Evolutionary conservation across 164 flowering plant genomes (phyloP).

Genomic region (Houttuynia cordata): DNA sequence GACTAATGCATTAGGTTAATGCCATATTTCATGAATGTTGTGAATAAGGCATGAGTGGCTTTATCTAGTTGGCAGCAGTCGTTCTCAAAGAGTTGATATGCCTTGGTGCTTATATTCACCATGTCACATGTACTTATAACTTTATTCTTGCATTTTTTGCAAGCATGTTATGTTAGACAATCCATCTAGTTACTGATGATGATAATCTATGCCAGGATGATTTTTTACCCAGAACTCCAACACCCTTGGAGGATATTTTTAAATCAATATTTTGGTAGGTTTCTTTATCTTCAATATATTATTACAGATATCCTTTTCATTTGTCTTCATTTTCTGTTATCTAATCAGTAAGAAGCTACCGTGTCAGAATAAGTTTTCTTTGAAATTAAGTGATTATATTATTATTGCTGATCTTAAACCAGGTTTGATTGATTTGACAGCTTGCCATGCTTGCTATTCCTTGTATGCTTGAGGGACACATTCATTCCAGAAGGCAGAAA

Average conservation of each 20-base stretch:
- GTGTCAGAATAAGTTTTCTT: constrained; percentile 6
- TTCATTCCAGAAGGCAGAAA: constrained; percentile 78
- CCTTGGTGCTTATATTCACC: background rate
- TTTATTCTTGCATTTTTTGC: background rate
- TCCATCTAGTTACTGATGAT: constrained; percentile 1
- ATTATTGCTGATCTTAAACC: constrained; percentile 34
- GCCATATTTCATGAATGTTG: too few relatives aligned
- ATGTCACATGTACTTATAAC: background rate
- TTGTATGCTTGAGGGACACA: constrained; percentile 86
- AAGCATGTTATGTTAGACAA: too few relatives aligned
- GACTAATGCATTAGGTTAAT: too few relatives aligned
- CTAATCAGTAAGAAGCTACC: background rate
- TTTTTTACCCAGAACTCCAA: constrained; percentile 86
- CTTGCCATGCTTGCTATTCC: constrained; percentile 83
- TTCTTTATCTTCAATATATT: background rate
- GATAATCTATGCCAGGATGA: constrained; percentile 55
- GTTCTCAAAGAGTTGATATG: too few relatives aligned
- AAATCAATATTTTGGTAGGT: constrained; percentile 77
- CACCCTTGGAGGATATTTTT: constrained; percentile 89
- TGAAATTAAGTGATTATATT: background rate
- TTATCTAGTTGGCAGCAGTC: too few relatives aligned
- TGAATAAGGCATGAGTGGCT: too few relatives aligned
- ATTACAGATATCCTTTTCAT: background rate
- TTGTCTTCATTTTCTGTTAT: background rate
- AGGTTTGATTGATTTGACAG: constrained; percentile 74